Base-by-base conservation (phyloP, 176 grass and related monocot species). In the Musa schizocarpa region DNA sequence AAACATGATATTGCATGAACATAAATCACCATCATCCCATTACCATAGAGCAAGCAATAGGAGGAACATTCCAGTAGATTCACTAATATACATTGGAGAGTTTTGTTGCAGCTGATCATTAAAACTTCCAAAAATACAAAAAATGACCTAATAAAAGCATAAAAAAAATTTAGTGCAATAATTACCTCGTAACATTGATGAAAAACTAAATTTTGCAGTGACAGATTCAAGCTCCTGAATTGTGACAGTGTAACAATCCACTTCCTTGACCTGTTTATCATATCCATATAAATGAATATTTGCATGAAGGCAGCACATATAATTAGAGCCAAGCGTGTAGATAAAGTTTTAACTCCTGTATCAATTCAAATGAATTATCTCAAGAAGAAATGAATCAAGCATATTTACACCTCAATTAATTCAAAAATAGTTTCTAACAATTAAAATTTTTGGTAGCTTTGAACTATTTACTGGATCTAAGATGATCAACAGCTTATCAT, bases 201-300 rank as follows among this genome's bases (percentile, higher is more conserved):
- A 87, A 83, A 94, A 99, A 73, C 81, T 88, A 72, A 84, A 95
- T 73, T 86, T 56, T 77, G 84, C 81, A 0, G 84, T 94, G 20
- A 95, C 77, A 48, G 86, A 84, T 87, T 94, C 88, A 78, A 95
- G 96, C 70, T 99, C 88, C 70, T 63, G 78, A 82, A 82, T 83
- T 88, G 83, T 82, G 85, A 99, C 83, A 54, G 84, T 94, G 68
- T 94, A 99, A 71, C 96, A 99, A 92, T 99, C 91, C 80, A 99
- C 96, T 82, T 89, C 84, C 50, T 76, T 85, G 67, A 94, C 85
- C 95, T 99, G 81, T n/a, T 80, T 62, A 75, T 77, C 20, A 52
- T 9, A 25, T 25, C 11, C 59, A 76, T 26, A 25, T 17, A 64
- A 27, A 43, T 43, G 4, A 52, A 65, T 16, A 23, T 23, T 14